Evolutionary conservation across 2,329 filamentous ascomycete species (phyloP).

Genomic region (Thielaviopsis musarum): DNA sequence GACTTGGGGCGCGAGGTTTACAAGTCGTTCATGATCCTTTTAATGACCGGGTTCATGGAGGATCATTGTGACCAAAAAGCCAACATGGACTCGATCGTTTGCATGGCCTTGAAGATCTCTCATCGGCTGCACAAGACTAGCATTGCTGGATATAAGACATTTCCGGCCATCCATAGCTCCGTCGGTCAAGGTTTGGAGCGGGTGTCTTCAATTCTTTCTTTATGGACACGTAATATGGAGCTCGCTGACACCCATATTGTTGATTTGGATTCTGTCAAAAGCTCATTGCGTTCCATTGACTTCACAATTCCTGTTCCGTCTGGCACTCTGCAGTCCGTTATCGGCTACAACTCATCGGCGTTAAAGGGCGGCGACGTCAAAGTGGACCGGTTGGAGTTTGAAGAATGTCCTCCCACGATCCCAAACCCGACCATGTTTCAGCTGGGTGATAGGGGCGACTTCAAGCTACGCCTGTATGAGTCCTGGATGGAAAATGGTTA

Average conservation of each 20-base stretch:
- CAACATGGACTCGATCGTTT: constrained; percentile 19
- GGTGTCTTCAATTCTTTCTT: background rate
- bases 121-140: constrained; percentile 18
- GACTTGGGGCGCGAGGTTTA: constrained; percentile 19
- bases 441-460: background rate
- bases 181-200: too few relatives aligned
- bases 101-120: constrained; percentile 28
- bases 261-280: background rate
- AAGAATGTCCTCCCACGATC: background rate
- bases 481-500: constrained; percentile 26
- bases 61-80: constrained; percentile 12
- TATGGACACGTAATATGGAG: background rate
- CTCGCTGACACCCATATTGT: background rate
- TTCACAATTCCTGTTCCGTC: constrained; percentile 13
- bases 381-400: background rate
- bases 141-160: too few relatives aligned
- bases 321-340: background rate
- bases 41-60: constrained; percentile 24
- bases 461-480: constrained; percentile 23
- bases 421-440: background rate
- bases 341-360: constrained; percentile 17
- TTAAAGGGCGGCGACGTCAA: background rate
- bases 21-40: constrained; percentile 33
- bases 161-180: too few relatives aligned
- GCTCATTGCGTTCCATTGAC: constrained; percentile 5